phyloP scores from a whole-genome alignment of 2,329 filamentous ascomycete genomes.

The Acrocalymma vagum region DNA sequence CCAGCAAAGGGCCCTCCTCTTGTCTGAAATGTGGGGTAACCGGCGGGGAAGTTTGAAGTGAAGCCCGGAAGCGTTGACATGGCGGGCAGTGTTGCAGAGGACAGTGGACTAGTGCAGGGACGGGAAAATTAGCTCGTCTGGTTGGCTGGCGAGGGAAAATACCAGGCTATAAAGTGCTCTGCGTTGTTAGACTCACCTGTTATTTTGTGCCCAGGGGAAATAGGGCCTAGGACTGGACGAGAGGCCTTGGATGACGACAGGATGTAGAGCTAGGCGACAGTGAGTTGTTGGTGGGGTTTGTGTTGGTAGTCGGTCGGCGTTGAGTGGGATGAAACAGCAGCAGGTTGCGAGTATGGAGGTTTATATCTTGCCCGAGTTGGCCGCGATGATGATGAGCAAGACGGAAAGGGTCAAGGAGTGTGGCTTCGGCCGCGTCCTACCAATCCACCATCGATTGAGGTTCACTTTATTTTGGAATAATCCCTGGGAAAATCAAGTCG shows the following conservation, averaged over 20 bases:
- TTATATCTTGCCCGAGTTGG: conserved; percentile 33
- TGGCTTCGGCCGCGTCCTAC: conserved; percentile 44
- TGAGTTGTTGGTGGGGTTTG: conserved; percentile 10
- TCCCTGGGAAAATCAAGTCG: conserved; percentile 42
- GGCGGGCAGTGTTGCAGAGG: conserved; percentile 5
- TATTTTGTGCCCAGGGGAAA: neutral
- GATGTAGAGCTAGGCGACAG: conserved; percentile 29
- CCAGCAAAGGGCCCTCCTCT: conserved; percentile 36
- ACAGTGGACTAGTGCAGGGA: conserved; percentile 37
- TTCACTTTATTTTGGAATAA: conserved; percentile 38
- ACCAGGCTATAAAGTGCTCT: conserved; percentile 26
- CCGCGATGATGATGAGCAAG: conserved; percentile 19
- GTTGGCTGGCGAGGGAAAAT: conserved; percentile 26
- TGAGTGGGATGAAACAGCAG: conserved; percentile 18
- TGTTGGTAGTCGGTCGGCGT: conserved; percentile 24
- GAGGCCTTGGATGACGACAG: too few species aligned
- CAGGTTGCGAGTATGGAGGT: conserved; percentile 25
- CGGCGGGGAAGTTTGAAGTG: conserved; percentile 40
- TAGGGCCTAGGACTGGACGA: too few species aligned
- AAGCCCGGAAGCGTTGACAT: conserved; percentile 40
- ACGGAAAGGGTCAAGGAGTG: conserved; percentile 17
- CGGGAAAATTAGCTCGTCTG: conserved; percentile 28
- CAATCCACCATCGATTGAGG: conserved; percentile 27
- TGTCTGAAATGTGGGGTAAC: conserved; percentile 39
- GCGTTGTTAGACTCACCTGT: conserved; percentile 28